Base-by-base conservation (phyloP, 257 asterid species). In the Scutellaria minor region DNA sequence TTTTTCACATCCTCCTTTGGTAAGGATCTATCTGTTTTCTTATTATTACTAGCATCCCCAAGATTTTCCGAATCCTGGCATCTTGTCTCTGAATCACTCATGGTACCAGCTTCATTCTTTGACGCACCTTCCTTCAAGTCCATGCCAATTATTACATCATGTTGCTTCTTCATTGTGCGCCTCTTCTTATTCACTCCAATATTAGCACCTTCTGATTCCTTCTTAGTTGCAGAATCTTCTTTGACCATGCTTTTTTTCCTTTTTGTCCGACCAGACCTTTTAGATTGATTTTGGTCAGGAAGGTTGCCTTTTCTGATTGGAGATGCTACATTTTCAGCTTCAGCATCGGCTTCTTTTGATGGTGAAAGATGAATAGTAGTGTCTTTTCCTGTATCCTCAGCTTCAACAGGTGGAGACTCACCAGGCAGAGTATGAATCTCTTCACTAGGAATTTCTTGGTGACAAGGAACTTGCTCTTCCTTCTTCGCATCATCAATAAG, bases 381-480 rank as follows among this genome's bases (percentile, higher is more conserved):
- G 44, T 83, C 94, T 18, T 79, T 47, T 13, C 39, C 63, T 55
- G 72, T 73, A 22, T 83, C 88, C 62, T 72, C 83, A 55, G 78
- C 80, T 64, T 75, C 89, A 61, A 54, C 83, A 22, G 76, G 68
- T 53, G 63, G 48, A 50, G 70, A 85, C 44, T 74, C 85, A 52
- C 73, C 31, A 20, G 85, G 82, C 31, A 85, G 82, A 72, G 41
- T 78, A 51, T 48, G 79, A 57, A 71, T 59, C 75, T 79, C 84
- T 70, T 83, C 77, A 54, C 70, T 74, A 24, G 57, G 57, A 71
- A 58, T 57, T 59, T 76, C 87, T 68, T 27, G 71, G 64, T 46
- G 62, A 54, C 67, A 76, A 45, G 76, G 79, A 63, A 75, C 83
- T 65, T 79, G 74, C 81, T 79, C 84, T 68, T 74, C 75, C 79